A percentile compares a stretch with the other conserved stretches of the same genome.
phyloP scores from a whole-genome alignment of 2,329 filamentous ascomycete species.

The Alternaria burnsii region DNA sequence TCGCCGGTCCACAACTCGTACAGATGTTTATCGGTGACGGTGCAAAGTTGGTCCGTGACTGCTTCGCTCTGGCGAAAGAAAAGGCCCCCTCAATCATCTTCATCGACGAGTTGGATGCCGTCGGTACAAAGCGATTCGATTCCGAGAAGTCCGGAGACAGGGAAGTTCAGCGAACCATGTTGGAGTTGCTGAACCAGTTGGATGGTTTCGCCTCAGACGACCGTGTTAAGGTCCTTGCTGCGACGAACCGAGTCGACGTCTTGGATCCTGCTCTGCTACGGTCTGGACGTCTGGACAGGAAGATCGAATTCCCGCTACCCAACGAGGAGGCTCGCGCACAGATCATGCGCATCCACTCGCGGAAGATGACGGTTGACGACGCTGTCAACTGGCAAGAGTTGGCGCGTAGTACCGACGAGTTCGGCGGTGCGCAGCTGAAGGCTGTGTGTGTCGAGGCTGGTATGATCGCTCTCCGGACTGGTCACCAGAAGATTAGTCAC shows the following conservation, averaged over 20 bases:
- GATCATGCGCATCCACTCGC: conserved; percentile 95
- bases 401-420: conserved; percentile 96
- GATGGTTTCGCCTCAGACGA: conserved; percentile 98
- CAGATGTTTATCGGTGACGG: conserved; percentile 99
- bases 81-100: conserved; percentile 99
- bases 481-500: conserved; percentile 95
- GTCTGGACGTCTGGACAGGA: conserved; percentile 90
- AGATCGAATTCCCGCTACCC: conserved; percentile 97
- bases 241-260: conserved; percentile 93
- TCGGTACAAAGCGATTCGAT: conserved; percentile 99
- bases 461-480: conserved; percentile 96
- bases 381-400: conserved; percentile 95
- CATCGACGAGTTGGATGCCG: conserved; percentile 96
- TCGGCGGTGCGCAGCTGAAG: conserved; percentile 96
- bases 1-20: conserved; percentile 95
- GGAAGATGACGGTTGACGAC: conserved; percentile 97
- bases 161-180: conserved; percentile 98
- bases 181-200: conserved; percentile 97
- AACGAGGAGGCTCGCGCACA: conserved; percentile 98
- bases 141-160: conserved; percentile 97
- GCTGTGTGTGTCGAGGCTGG: conserved; percentile 98
- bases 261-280: conserved; percentile 90
- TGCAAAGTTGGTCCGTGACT: conserved; percentile 96
- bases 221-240: conserved; percentile 93
- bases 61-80: conserved; percentile 96